Evolutionary conservation across 129 eudicot genomes (phyloP), one percentile per base, ranked within the genome.

Genomic region (Flaveria ramosissima): DNA sequence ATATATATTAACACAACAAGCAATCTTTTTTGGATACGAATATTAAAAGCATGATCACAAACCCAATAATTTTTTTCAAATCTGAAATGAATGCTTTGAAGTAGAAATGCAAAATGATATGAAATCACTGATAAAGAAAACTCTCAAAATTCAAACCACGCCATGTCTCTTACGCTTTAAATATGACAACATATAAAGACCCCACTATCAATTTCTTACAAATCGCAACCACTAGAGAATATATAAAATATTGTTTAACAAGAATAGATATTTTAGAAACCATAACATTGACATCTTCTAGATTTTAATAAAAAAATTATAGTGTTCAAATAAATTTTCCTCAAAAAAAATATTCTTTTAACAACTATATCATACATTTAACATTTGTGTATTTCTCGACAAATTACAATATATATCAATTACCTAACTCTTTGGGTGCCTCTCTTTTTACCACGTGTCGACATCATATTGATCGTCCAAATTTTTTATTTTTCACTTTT

Each of bases 61-160:
- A 24, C 69, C 78, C 65, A 48, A 72, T 64, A 78, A 20, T 71
- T 74, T 79, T 73, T 61, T 47, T 79, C 51, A 64, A 65, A 52
- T 6, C 23, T 6, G 59, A 63, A 79, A 79, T 79, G 78, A 79
- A 79, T 79, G 73, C 50, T 46, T 70, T 65, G 82, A 78, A 45
- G 64, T 72, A 39, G 74, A 72, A 62, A 72, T 64, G 67, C 74
- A 72, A 69, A 63, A 51, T 64, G 78, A 79, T 21, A 71, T 72
- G 73, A 79, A 79, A 52, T 27, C 73, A 36, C 27, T 78, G 77
- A 79, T 42, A 79, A 62, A 64, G 83, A 80, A 64, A 80, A 72
- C 69, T 80, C 68, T 43, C 73, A 41, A 80, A 73, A 64, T 74
- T 72, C 66, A 72, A 65, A 80, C 83, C 78, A 79, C 78, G 24